Evolutionary conservation across 345 rosid species (phyloP).

Genomic region (Iberis pinnata): DNA sequence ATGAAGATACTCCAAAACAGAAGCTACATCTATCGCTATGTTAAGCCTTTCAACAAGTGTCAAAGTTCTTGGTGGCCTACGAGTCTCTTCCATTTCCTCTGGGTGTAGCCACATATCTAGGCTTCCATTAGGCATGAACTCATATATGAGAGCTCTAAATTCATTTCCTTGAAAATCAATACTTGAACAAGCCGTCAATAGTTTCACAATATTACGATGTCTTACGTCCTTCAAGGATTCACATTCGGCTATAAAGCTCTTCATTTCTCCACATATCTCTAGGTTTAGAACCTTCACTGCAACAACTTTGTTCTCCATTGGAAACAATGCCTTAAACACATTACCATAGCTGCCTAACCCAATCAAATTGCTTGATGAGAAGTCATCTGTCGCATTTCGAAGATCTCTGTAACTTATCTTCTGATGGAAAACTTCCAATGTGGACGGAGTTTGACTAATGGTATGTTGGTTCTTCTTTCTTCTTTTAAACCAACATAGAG

Average conservation of each 20-base stretch:
- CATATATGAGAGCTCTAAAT: conserved; percentile 44
- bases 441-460: not conserved
- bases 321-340: conserved; percentile 27
- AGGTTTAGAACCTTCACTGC: not conserved
- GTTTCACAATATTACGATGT: conserved; percentile 45
- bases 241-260: conserved; percentile 29
- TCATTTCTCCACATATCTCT: not conserved
- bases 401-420: conserved; percentile 23
- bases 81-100: not conserved
- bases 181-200: conserved; percentile 45
- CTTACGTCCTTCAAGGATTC: conserved; percentile 34
- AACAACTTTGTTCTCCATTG: not conserved
- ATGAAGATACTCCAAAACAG: conserved; percentile 23
- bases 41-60: conserved; percentile 30
- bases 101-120: conserved; percentile 38
- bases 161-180: conserved; percentile 36
- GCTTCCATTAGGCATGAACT: conserved; percentile 44
- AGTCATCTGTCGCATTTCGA: conserved; percentile 24
- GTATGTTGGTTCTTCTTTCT: conserved; percentile 2
- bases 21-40: conserved; percentile 26
- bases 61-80: conserved; percentile 7
- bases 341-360: conserved; percentile 33
- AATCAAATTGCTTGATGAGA: conserved; percentile 23
- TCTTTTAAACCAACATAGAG: not conserved
- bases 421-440: conserved; percentile 13